phyloP scores from a whole-genome alignment of 2,329 filamentous ascomycete genomes.

The Kalmusia sp. region DNA sequence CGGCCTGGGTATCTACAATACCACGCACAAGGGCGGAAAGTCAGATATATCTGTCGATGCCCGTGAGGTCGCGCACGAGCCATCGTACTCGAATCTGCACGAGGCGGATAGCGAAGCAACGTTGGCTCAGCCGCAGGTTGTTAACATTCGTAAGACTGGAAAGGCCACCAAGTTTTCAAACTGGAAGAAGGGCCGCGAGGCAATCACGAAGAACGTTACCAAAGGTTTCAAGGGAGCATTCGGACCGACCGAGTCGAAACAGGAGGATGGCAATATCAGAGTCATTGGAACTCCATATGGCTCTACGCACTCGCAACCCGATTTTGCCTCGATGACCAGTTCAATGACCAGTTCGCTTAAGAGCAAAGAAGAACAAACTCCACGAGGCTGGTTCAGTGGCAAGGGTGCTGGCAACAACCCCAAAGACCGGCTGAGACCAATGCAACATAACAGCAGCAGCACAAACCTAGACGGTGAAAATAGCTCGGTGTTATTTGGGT shows the following conservation, averaged over 20 bases:
- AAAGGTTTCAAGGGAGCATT: conserved; percentile 96
- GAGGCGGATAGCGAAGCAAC: conserved; percentile 71
- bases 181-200: conserved; percentile 97
- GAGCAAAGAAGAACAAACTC: conserved; percentile 33
- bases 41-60: conserved; percentile 50
- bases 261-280: conserved; percentile 62
- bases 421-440: conserved; percentile 38
- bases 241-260: conserved; percentile 63
- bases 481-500: conserved; percentile 76
- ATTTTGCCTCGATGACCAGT: conserved; percentile 28
- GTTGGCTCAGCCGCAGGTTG: conserved; percentile 82
- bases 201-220: conserved; percentile 89
- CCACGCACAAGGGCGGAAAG: conserved; percentile 45
- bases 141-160: conserved; percentile 87
- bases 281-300: conserved; percentile 56
- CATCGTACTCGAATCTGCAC: conserved; percentile 51
- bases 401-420: conserved; percentile 27
- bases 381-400: conserved; percentile 43
- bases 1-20: conserved; percentile 68
- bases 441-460: conserved; percentile 52
- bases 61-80: conserved; percentile 45
- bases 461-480: conserved; percentile 47
- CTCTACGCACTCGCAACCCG: conserved; percentile 42
- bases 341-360: conserved; percentile 40
- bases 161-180: conserved; percentile 98